phyloP scores from a whole-genome alignment of 371 early-diverging fungal species.

The Cokeromyces recurvatus region DNA sequence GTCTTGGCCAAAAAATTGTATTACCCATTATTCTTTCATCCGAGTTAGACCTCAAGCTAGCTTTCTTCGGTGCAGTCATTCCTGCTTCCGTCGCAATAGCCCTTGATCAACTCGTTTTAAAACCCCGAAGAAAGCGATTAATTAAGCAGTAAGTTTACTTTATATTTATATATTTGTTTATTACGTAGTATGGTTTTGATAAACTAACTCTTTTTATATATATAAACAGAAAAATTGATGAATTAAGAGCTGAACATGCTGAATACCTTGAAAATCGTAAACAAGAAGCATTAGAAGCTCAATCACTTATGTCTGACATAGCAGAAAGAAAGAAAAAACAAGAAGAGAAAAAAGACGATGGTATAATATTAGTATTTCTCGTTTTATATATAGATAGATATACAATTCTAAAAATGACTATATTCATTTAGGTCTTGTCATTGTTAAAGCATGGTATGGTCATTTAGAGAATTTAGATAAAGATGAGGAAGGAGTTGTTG shows the following conservation, averaged over 20 bases:
- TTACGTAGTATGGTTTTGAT: neutral
- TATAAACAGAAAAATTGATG: slow-evolving; percentile 57
- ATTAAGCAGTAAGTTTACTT: slow-evolving; percentile 61
- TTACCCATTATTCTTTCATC: slow-evolving; percentile 80
- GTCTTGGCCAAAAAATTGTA: slow-evolving; percentile 79
- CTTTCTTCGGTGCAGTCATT: slow-evolving; percentile 60
- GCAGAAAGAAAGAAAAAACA: slow-evolving; percentile 63
- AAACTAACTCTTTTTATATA: neutral
- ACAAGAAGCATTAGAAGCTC: slow-evolving; percentile 77
- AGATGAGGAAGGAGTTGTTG: slow-evolving; percentile 50
- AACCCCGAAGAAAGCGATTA: slow-evolving; percentile 62
- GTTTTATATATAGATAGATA: too few relatives aligned
- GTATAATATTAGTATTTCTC: too few relatives aligned
- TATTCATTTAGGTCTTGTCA: slow-evolving; percentile 73
- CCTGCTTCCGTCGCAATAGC: slow-evolving; percentile 64
- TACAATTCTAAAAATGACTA: too few relatives aligned
- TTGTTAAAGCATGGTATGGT: slow-evolving; percentile 88
- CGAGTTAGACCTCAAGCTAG: slow-evolving; percentile 63
- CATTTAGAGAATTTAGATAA: slow-evolving; percentile 49
- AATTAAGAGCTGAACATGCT: slow-evolving; percentile 73
- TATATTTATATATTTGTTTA: too few relatives aligned
- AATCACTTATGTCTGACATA: slow-evolving; percentile 64
- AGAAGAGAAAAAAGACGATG: slow-evolving; percentile 65
- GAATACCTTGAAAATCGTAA: slow-evolving; percentile 68
- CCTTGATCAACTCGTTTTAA: slow-evolving; percentile 64